These are phyloP conservation scores for Fraxinus excelsior DNA, from an alignment of 257 asterid genomes.

Conservation along the genomic window DNA sequence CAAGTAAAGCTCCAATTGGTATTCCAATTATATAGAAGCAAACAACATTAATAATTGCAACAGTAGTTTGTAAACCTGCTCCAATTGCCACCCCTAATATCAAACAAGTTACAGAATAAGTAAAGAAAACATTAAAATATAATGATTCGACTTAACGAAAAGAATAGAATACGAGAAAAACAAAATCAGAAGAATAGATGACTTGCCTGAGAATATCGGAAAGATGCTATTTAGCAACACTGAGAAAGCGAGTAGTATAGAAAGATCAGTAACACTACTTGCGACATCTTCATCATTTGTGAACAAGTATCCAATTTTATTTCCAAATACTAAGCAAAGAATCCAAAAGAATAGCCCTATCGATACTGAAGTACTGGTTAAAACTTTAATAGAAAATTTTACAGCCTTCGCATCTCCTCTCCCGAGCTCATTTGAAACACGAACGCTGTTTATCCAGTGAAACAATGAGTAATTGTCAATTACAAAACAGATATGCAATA, in stretches of 20 bases:
- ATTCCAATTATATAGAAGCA: slow-evolving; percentile 55
- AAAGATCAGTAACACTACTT: slow-evolving; percentile 42
- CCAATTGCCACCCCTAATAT: slow-evolving; percentile 56
- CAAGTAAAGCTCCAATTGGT: slow-evolving; percentile 55
- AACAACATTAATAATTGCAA: slow-evolving; percentile 48
- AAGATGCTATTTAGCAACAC: slow-evolving; percentile 54
- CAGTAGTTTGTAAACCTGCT: slow-evolving; percentile 48
- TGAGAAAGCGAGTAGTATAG: slow-evolving; percentile 49
- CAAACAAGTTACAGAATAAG: neutral
- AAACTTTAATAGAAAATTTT: slow-evolving; percentile 58
- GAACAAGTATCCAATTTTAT: slow-evolving; percentile 49
- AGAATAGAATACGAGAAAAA: no score
- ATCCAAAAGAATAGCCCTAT: slow-evolving; percentile 45
- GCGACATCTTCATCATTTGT: slow-evolving; percentile 48
- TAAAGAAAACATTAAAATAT: no score
- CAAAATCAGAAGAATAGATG: neutral
- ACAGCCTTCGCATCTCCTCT: slow-evolving; percentile 60
- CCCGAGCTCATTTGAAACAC: slow-evolving; percentile 69
- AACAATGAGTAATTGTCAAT: neutral
- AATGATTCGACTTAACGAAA: neutral
- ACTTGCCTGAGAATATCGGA: slow-evolving; percentile 57
- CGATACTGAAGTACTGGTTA: slow-evolving; percentile 36
- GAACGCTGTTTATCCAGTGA: slow-evolving; percentile 41
- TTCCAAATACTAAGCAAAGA: slow-evolving; percentile 44
- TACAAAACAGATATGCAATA: neutral